Percentiles rank a stretch among this genome's conserved stretches.
These are phyloP conservation scores for Neonectria hederae DNA, from an alignment of 2,329 filamentous ascomycete genomes.

Conservation along the genomic window DNA sequence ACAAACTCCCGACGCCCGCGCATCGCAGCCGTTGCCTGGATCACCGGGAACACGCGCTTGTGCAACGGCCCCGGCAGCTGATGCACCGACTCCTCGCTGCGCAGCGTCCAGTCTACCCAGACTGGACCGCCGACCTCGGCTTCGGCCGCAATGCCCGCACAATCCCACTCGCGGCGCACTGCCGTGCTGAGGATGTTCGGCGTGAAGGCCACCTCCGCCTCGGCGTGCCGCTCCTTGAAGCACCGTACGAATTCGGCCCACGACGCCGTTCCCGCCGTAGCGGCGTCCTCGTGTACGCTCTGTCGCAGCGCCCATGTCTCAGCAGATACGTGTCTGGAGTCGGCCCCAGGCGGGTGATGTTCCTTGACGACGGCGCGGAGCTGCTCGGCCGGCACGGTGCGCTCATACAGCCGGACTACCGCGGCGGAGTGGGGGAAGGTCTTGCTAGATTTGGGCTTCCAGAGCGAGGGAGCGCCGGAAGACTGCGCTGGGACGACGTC, in stretches of 20 bases:
- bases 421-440: constrained; percentile 59
- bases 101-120: constrained; percentile 60
- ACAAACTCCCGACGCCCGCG: constrained; percentile 59
- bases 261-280: constrained; percentile 61
- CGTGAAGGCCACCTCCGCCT: constrained; percentile 53
- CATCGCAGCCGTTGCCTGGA: constrained; percentile 66
- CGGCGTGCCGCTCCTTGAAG: constrained; percentile 62
- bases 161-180: constrained; percentile 57
- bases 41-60: constrained; percentile 72
- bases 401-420: constrained; percentile 63
- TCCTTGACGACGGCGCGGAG: constrained; percentile 52
- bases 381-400: constrained; percentile 56
- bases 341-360: constrained; percentile 43
- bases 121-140: constrained; percentile 49
- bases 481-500: constrained; percentile 54
- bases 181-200: constrained; percentile 48
- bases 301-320: constrained; percentile 73
- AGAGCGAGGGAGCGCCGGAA: constrained; percentile 50
- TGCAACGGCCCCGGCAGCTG: constrained; percentile 67
- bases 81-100: constrained; percentile 73
- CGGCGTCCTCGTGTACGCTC: constrained; percentile 67
- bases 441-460: constrained; percentile 62
- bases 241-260: constrained; percentile 71
- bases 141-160: constrained; percentile 50
- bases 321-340: constrained; percentile 30